Evolutionary conservation across 176 grass and related monocot species (phyloP).

Genomic region (Raddia distichophylla): DNA sequence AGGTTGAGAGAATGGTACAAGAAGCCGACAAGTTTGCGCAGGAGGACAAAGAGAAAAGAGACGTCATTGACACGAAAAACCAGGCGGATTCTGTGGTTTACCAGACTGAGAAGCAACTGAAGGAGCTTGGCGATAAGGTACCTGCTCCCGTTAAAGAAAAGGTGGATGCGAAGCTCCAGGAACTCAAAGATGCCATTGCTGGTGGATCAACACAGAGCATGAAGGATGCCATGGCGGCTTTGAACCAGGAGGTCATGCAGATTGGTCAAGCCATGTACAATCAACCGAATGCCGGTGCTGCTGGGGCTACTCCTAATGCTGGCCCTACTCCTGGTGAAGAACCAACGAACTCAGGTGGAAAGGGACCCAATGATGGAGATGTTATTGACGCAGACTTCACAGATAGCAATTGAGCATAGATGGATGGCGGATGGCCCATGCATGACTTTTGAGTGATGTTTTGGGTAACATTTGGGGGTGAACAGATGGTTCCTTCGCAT

Average conservation of each 20-base stretch:
- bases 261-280: slow-evolving; percentile 93
- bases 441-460: slow-evolving; percentile 22
- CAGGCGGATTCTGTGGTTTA: slow-evolving; percentile 88
- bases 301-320: slow-evolving; percentile 56
- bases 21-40: slow-evolving; percentile 93
- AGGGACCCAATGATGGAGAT: slow-evolving; percentile 69
- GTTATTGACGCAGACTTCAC: slow-evolving; percentile 96
- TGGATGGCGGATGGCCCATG: not conserved
- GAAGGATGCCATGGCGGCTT: slow-evolving; percentile 82
- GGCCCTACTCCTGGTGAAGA: slow-evolving; percentile 57
- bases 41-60: slow-evolving; percentile 99
- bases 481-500: slow-evolving; percentile 45
- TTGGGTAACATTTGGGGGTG: slow-evolving; percentile 8
- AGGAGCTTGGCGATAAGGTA: slow-evolving; percentile 92
- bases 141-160: slow-evolving; percentile 80
- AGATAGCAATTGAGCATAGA: slow-evolving; percentile 72
- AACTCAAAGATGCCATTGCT: slow-evolving; percentile 86
- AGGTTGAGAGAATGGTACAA: slow-evolving; percentile 95
- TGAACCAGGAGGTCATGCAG: slow-evolving; percentile 99
- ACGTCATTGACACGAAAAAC: slow-evolving; percentile 96
- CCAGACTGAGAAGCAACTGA: slow-evolving; percentile 97
- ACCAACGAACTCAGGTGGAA: slow-evolving; percentile 37
- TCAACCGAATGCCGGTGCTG: slow-evolving; percentile 52
- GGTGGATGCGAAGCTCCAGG: slow-evolving; percentile 80
- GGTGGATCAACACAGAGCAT: slow-evolving; percentile 79